These are phyloP conservation scores for Geosiphon pyriformis DNA, from an alignment of 192 early-diverging fungal genomes.

Conservation along the genomic window DNA sequence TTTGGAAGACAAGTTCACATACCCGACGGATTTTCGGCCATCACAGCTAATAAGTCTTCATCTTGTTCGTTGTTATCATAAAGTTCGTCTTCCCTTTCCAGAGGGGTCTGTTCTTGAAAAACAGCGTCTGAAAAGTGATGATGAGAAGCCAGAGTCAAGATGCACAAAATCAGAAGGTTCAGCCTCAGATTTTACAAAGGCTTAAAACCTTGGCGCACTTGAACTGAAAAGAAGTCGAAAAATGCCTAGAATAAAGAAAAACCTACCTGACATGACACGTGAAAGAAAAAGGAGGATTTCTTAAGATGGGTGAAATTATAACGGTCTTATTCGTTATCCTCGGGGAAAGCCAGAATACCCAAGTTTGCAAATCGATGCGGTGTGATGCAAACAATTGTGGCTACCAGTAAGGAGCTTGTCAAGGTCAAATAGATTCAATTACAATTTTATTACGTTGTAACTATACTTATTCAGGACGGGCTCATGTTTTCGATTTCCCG, in stretches of 20 bases:
- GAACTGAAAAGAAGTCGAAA: not conserved
- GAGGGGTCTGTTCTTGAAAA: conserved; percentile 10
- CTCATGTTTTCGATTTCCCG: not conserved
- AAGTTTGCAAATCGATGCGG: not conserved
- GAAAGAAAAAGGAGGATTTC: not conserved
- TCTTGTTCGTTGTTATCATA: conserved; percentile 12
- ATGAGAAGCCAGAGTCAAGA: not conserved
- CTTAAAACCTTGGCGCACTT: not conserved
- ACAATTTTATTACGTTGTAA: too few species aligned
- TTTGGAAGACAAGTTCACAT: not conserved
- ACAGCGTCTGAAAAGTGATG: not conserved
- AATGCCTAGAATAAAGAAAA: not conserved
- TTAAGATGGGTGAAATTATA: not conserved
- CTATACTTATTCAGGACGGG: too few species aligned
- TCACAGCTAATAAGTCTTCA: conserved; percentile 7
- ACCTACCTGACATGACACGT: conserved; percentile 9
- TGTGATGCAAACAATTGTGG: not conserved
- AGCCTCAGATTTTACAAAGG: not conserved
- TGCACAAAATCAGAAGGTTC: not conserved
- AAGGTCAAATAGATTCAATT: too few species aligned
- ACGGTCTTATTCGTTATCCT: not conserved
- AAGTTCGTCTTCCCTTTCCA: conserved; percentile 20
- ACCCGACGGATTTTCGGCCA: conserved; percentile 17
- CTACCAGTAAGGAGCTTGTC: too few species aligned
- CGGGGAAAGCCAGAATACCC: not conserved